Evolutionary conservation across 768 basidiomycete species (phyloP).

Genomic region (Collybia nuda): DNA sequence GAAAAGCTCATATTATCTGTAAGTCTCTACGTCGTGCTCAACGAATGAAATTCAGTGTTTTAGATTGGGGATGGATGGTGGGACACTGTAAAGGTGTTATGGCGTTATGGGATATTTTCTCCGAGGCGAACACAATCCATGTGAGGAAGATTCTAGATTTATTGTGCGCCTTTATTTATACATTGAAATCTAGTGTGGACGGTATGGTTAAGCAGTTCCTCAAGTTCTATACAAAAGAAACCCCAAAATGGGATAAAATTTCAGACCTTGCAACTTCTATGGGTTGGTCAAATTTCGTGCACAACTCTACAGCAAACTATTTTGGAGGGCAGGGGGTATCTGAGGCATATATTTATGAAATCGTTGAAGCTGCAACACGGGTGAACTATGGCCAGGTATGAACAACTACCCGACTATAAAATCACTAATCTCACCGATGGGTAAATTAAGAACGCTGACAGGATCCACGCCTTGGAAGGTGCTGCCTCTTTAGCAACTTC

Average conservation of each 20-base stretch:
- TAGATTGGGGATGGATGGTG: slow-evolving; percentile 62
- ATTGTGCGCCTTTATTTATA: background rate
- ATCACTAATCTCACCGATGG: no score
- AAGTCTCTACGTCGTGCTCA: slow-evolving; percentile 15
- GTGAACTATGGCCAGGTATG: slow-evolving; percentile 82
- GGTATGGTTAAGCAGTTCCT: slow-evolving; percentile 52
- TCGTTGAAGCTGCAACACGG: slow-evolving; percentile 78
- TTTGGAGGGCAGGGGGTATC: slow-evolving; percentile 54
- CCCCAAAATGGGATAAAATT: slow-evolving; percentile 66
- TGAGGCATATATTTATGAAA: slow-evolving; percentile 61
- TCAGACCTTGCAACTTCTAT: slow-evolving; percentile 51
- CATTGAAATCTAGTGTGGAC: slow-evolving; percentile 44
- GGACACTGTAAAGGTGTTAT: slow-evolving; percentile 71
- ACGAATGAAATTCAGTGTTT: slow-evolving; percentile 2
- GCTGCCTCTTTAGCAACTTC: slow-evolving; percentile 68
- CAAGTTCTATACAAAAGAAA: slow-evolving; percentile 50
- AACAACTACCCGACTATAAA: background rate
- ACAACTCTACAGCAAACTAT: slow-evolving; percentile 56
- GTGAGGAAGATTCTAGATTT: slow-evolving; percentile 31
- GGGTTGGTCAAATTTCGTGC: slow-evolving; percentile 48
- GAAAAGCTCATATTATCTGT: slow-evolving; percentile 66
- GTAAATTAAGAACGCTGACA: slow-evolving; percentile 51
- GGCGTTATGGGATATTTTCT: slow-evolving; percentile 72
- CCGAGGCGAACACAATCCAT: slow-evolving; percentile 56
- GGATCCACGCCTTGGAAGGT: slow-evolving; percentile 79